Base-by-base conservation (phyloP, 768 basidiomycete species). In the Rhodotorula paludigena region DNA sequence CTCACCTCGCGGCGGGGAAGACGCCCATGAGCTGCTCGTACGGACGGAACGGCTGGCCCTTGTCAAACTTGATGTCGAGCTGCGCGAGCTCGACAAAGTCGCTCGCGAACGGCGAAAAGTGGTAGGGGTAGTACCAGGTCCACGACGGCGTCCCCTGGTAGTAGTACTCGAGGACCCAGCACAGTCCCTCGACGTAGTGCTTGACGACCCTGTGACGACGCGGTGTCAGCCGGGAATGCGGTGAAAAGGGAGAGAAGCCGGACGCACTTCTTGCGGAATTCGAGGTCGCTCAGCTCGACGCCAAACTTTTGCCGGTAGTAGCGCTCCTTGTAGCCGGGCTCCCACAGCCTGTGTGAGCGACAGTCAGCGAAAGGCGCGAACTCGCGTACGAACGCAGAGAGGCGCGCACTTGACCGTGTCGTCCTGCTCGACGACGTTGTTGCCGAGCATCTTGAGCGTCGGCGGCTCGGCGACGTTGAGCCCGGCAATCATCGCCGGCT, bases 11-110 rank as follows among this genome's bases (percentile, higher is more conserved):
- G 28, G 92, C 87, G 0, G 96, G 96, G 79, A 99, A 98, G 30
- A 99, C 96, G 42, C 92, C 91, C 89, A 99, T 93, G 41, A 99
- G 81, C 77, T 99, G 96, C 74, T 97, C 96, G 76, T 90, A 99
- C 3, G 96, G 93, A 75, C 89, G 90, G 83, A 97, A 98, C 7
- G 96, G 96, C 66, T 85, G 83, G 11, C 92, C 75, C 33, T 85
- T 76, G 9, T 84, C 83, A 75, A 98, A 98, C 44, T 81, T 78
- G 76, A 98, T 86, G 44, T 90, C 81, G 85, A 93, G 85, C 70
- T 85, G 82, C 54, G 94, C 81, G 35, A 77, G 52, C 52, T 89
- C 86, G 63, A 84, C 83, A 73, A 98, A 97, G 78, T 99, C 96
- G 67, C 87, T 87, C 14, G 96, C 96, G 77, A 99, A 99, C 1